Conservation (phyloP, 306 rosid genomes). For the Prunus campanulata region DNA sequence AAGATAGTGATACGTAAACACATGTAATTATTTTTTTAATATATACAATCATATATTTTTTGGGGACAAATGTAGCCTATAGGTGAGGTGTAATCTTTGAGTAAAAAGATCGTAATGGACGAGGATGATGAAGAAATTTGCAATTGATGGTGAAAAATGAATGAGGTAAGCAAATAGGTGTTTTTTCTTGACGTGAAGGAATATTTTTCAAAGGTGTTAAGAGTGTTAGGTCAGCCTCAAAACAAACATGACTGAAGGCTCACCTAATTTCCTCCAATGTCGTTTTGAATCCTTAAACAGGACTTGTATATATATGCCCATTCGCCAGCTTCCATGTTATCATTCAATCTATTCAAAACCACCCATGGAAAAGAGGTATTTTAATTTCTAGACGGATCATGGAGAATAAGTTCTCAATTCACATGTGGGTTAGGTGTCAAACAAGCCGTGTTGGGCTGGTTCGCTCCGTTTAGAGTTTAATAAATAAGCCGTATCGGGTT, state of each 20-base stretch:
- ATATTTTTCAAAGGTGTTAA: background rate
- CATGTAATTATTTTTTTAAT: accelerated
- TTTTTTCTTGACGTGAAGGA: background rate
- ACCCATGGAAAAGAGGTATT: background rate
- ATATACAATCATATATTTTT: too few relatives aligned
- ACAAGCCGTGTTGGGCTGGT: too few relatives aligned
- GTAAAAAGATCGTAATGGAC: background rate
- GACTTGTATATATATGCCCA: background rate
- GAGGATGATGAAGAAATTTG: background rate
- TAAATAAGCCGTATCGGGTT: too few relatives aligned
- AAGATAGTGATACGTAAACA: background rate
- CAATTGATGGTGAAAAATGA: background rate
- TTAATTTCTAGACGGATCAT: background rate
- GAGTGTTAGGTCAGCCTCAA: conserved; percentile 1
- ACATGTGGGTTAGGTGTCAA: too few relatives aligned
- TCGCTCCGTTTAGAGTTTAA: too few relatives aligned
- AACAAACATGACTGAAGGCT: background rate
- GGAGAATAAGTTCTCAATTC: background rate
- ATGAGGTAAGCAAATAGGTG: background rate
- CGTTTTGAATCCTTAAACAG: background rate
- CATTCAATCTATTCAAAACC: background rate
- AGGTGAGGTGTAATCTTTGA: too few relatives aligned
- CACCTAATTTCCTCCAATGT: background rate
- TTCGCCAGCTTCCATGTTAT: background rate
- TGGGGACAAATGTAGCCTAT: too few relatives aligned